Evolutionary conservation across 768 basidiomycete genomes (phyloP), one percentile per base, ranked within the genome.

Genomic region (Rhizopogon salebrosus): DNA sequence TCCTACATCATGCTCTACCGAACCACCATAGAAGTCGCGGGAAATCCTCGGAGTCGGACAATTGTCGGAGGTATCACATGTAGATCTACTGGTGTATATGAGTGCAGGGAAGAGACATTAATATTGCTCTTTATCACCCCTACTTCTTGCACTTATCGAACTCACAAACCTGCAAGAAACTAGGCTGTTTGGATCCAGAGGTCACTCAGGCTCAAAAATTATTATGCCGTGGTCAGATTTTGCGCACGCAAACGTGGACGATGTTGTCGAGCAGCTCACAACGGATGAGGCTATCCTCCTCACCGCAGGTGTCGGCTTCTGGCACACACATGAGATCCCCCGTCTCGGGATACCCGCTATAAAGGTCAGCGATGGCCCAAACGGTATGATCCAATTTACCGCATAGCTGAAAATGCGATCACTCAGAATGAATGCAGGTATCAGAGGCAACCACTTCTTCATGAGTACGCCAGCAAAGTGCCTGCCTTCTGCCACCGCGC

Each of bases 361-460:
- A 63, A 89, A 89, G 73, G 83, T 87, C 61, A 86, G 83, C 70
- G 87, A 89, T 72, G 89, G 89, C 2, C 88, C 89, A 0, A 91
- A 90, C 60, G 89, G 87, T 69, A 59, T 29, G 75, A n/a, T 54
- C 6, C 67, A 38, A 34, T 48, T 29, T 6, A n/a, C 26, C 13
- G 22, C 36, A 50, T 20, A 29, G 9, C 6, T 56, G 2, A 8
- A 10, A 11, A 41, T 18, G 11, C 14, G 22, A 23, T 29, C 45
- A 20, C 35, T 40, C 22, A 22, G 16, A 3, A n/a, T 26, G 14
- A 35, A 24, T 46, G 9, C 53, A 77, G 76, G 76, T n/a, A 70
- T 79, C 48, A 65, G 88, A 56, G 88, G 88, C 14, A 82, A 84
- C 61, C 83, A 85, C 61, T 89, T 89, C 73, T 85, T 89, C 62